Evolutionary conservation across 176 grass and related monocot genomes (phyloP).

Genomic region (Oryza brachyantha): DNA sequence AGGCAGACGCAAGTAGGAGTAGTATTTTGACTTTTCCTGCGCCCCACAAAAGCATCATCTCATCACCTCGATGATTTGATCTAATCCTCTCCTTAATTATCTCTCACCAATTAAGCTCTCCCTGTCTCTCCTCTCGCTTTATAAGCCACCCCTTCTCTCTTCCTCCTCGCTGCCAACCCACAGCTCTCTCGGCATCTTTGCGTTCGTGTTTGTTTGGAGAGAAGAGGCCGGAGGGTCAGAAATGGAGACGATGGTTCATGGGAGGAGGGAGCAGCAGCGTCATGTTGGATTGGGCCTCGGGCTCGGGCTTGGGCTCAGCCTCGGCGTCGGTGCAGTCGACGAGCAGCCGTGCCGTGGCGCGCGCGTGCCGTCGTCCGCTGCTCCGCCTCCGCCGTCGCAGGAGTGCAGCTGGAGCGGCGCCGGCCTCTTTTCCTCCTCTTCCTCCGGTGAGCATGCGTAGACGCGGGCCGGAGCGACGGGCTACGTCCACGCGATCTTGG

Average conservation of each 20-base stretch:
- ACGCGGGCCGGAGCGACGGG: too few species aligned
- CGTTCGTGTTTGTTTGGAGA: too few species aligned
- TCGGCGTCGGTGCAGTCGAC: slow-evolving; percentile 27
- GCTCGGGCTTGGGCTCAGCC: slow-evolving; percentile 58
- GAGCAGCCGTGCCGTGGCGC: slow-evolving; percentile 5
- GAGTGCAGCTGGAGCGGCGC: slow-evolving; percentile 21
- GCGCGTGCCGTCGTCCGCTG: background rate
- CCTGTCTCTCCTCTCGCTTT: background rate
- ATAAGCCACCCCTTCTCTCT: background rate
- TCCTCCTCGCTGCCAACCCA: background rate
- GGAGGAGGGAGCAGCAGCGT: slow-evolving; percentile 15
- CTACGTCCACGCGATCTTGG: background rate
- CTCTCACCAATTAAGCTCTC: background rate
- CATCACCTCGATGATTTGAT: background rate
- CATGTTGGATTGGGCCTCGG: background rate
- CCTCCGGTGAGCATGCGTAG: slow-evolving; percentile 26
- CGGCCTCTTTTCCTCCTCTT: slow-evolving; percentile 37
- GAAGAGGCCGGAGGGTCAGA: background rate
- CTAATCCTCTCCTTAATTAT: background rate
- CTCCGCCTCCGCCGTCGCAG: background rate
- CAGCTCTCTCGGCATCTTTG: too few species aligned
- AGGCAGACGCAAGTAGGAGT: too few species aligned
- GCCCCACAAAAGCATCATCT: background rate
- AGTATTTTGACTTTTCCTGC: background rate
- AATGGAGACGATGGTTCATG: slow-evolving; percentile 24